phyloP scores from a whole-genome alignment of 129 eudicot genomes.

The Gnaphalium uliginosum region DNA sequence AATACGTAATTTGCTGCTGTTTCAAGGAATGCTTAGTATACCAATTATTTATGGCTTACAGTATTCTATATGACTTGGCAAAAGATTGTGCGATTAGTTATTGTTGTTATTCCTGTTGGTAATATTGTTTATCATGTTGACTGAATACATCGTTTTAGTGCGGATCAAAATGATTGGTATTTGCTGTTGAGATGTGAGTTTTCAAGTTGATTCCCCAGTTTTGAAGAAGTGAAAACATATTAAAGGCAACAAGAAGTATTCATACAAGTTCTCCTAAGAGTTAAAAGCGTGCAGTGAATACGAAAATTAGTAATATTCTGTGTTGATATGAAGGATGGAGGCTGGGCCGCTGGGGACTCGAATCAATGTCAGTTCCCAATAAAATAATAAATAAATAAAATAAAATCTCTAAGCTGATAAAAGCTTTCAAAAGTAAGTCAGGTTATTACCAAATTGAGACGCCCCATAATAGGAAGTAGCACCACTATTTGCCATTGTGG shows the following conservation, averaged over 20 bases:
- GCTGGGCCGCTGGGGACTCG: background rate
- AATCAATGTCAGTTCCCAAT: background rate
- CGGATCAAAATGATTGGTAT: background rate
- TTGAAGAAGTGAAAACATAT: background rate
- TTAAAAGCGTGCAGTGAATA: slow-evolving; percentile 5
- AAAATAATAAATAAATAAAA: background rate
- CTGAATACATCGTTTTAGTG: background rate
- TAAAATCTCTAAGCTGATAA: background rate
- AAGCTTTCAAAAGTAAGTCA: background rate
- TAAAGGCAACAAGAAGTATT: background rate
- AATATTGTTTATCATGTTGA: too few species aligned
- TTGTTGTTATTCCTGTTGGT: too few species aligned
- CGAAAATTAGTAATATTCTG: background rate
- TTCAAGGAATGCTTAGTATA: too few species aligned
- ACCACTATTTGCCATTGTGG: slow-evolving; percentile 51
- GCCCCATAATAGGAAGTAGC: slow-evolving; percentile 47
- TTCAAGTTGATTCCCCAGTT: background rate
- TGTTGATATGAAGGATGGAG: background rate
- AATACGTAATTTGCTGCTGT: too few species aligned
- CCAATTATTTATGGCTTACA: too few species aligned
- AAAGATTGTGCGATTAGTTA: too few species aligned
- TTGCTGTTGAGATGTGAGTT: background rate
- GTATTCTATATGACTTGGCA: too few species aligned
- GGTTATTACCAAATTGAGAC: slow-evolving; percentile 36
- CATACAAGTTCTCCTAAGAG: background rate